Evolutionary conservation across 371 early-diverging fungal genomes (phyloP).

Genomic region (Syncephalastrum racemosum): DNA sequence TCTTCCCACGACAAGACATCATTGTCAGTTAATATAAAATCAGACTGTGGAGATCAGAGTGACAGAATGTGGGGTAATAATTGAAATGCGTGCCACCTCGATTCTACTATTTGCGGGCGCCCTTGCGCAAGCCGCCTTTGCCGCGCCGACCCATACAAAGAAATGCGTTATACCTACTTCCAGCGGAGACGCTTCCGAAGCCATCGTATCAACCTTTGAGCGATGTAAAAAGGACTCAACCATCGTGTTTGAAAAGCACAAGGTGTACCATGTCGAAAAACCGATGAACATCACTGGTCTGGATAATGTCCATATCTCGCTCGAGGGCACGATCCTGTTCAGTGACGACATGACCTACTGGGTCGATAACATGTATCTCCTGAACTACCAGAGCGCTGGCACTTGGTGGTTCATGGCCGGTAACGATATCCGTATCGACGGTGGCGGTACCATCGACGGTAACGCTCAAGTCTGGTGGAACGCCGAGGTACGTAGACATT

Average conservation of each 20-base stretch:
- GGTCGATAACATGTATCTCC: constrained; percentile 19
- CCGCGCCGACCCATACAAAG: constrained; percentile 67
- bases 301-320: constrained; percentile 18
- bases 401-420: constrained; percentile 27
- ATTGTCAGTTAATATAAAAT: too few species aligned
- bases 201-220: constrained; percentile 7
- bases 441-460: constrained; percentile 20
- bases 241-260: constrained; percentile 10
- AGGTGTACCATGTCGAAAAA: constrained; percentile 3
- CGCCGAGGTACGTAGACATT: constrained; percentile 8
- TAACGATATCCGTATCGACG: constrained; percentile 15
- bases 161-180: constrained; percentile 9
- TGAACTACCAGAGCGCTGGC: constrained; percentile 25
- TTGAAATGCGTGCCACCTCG: too few species aligned
- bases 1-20: too few species aligned
- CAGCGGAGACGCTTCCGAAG: constrained; percentile 2
- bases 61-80: too few species aligned
- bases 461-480: constrained; percentile 25
- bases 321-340: constrained; percentile 16
- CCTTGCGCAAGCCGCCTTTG: constrained; percentile 85
- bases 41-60: too few species aligned
- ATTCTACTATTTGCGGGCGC: constrained; percentile 31
- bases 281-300: constrained; percentile 22
- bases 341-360: constrained; percentile 16
- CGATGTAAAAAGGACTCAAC: constrained; percentile 9